These are phyloP conservation scores for Penicillium crystallinum DNA, from an alignment of 495 filamentous ascomycete species.

Conservation along the genomic window DNA sequence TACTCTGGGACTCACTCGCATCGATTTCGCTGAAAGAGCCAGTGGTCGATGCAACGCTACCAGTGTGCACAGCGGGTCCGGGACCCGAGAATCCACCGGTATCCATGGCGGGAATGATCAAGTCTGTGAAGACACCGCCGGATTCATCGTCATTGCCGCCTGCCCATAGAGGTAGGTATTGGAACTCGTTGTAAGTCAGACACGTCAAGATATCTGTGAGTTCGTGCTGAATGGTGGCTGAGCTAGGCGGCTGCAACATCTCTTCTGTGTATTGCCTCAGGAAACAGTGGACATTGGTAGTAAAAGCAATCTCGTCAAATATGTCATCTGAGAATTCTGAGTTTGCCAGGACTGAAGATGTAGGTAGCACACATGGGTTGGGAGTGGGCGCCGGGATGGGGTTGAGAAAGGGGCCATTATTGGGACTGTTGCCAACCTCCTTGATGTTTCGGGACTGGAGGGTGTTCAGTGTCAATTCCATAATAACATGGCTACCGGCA, in stretches of 20 bases:
- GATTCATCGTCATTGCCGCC: conserved; percentile 51
- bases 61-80: conserved; percentile 41
- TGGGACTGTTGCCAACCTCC: background rate
- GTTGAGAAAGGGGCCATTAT: background rate
- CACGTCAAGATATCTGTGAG: conserved; percentile 43
- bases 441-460: background rate
- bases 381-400: background rate
- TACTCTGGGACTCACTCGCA: conserved; percentile 28
- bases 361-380: background rate
- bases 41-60: conserved; percentile 21
- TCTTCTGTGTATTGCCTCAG: conserved; percentile 10
- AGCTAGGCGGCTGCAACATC: conserved; percentile 15
- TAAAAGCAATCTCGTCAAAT: background rate
- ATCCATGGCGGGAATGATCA: conserved; percentile 34
- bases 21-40: conserved; percentile 22
- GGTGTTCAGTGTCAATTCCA: background rate
- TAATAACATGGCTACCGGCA: background rate
- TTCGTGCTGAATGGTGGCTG: conserved; percentile 6
- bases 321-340: background rate
- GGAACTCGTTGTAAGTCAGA: conserved; percentile 45
- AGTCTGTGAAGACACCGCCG: conserved; percentile 47
- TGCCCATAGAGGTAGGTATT: conserved; percentile 51
- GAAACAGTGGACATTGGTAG: conserved; percentile 9
- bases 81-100: conserved; percentile 37
- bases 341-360: background rate